phyloP scores from a whole-genome alignment of 139 green algal genomes.

The Chlamydomonas eustigma region DNA sequence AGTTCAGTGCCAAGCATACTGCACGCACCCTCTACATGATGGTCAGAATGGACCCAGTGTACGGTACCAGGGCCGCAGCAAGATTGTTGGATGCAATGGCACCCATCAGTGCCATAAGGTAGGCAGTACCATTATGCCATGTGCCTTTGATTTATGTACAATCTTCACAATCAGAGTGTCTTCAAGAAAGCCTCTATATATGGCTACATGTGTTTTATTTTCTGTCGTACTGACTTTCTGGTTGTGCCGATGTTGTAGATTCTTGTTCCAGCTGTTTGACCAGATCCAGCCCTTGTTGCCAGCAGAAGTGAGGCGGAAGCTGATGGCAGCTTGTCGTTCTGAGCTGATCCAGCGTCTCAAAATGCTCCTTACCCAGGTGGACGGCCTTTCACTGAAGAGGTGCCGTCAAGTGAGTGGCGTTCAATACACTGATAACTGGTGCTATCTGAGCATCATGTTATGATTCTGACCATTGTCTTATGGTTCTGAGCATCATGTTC shows the following conservation, averaged over 20 bases:
- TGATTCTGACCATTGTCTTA: no score
- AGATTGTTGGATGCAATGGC: conserved; percentile 10
- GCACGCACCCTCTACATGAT: conserved; percentile 16
- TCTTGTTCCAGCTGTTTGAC: conserved; percentile 18
- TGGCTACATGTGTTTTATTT: no score
- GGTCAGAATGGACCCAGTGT: neutral
- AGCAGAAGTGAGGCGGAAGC: neutral
- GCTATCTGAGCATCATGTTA: no score
- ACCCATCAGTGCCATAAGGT: neutral
- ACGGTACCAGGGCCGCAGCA: neutral
- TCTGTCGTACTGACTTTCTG: no score
- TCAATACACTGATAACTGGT: no score
- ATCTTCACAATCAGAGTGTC: no score
- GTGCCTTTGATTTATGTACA: no score
- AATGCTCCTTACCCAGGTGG: conserved; percentile 6
- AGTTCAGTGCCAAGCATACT: neutral
- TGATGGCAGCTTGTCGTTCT: conserved; percentile 2
- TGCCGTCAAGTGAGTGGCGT: conserved; percentile 14
- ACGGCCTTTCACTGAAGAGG: conserved; percentile 14
- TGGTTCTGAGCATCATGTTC: no score
- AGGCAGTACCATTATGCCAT: neutral
- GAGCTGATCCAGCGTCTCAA: conserved; percentile 13
- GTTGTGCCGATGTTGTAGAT: no score
- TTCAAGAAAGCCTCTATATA: no score
- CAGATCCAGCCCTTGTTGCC: conserved; percentile 23